Evolutionary conservation across 2,329 filamentous ascomycete genomes (phyloP), one percentile per base, ranked within the genome.

Genomic region (Talaromyces atroroseus): DNA sequence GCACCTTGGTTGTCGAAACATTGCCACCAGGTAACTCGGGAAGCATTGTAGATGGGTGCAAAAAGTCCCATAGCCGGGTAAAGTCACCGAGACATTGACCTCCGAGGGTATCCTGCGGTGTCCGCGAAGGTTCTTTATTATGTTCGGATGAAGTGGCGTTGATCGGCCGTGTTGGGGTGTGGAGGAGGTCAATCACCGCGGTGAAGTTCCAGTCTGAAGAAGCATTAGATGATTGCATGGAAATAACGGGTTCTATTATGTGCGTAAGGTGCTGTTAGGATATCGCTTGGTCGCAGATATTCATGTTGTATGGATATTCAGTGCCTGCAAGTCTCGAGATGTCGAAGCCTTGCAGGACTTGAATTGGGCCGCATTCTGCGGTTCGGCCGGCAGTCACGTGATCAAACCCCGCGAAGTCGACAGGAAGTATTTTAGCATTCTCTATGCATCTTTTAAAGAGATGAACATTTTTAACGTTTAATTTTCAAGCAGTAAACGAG

Each of bases 191-290:
- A 60, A 76, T 72, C 60, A 74, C 76, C 62, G 72, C 68, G 61
- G 69, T 66, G 58, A 78, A 74, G 65, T 78, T 76, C 76, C 76
- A 78, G 54, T 67, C 65, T 40, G 68, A 69, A 57, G 64, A 52
- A 21, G 61, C 59, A 53, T 65, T 62, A 56, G 61, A 54, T 44
- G 65, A 60, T 52, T 64, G 64, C 73, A 71, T 71, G 68, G 68
- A 66, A 53, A 48, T 48, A 49, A 49, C 20, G 44, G 38, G 18
- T 23, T 44, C 10, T 18, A 10, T 23, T 11, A 5, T 44, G 18
- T 18, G 7, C 23, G 2, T 6, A 10, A 42, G 38, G 38, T 7
- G 16, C 38, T 3, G 4, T 18, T 20, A 42, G 10, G n/a, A 8
- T 14, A 21, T 42, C 24, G 21, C 12, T 24, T 42, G 18, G 2